These are phyloP conservation scores for Aspergillus eucalypticola DNA, from an alignment of 2,329 filamentous ascomycete genomes.

Conservation along the genomic window DNA sequence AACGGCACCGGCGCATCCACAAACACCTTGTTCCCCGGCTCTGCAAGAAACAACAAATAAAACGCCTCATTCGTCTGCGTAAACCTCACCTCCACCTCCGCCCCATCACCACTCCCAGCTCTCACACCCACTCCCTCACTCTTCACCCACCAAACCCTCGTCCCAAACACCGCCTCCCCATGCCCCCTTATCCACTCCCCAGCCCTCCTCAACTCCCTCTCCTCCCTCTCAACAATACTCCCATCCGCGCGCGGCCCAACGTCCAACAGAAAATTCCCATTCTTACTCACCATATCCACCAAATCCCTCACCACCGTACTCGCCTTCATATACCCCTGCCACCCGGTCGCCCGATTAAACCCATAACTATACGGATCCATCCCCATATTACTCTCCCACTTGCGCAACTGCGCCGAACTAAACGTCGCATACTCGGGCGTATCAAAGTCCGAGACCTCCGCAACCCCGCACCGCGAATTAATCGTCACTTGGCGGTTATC, in stretches of 20 bases:
- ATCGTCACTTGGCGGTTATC: slow-evolving; percentile 54
- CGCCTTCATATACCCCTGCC: slow-evolving; percentile 54
- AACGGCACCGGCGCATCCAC: slow-evolving; percentile 48
- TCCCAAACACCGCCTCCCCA: slow-evolving; percentile 58
- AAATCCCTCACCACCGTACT: slow-evolving; percentile 50
- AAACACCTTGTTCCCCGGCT: slow-evolving; percentile 47
- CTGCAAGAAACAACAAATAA: slow-evolving; percentile 51
- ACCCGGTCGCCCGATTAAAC: slow-evolving; percentile 58
- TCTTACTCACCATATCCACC: slow-evolving; percentile 57
- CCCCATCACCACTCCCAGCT: slow-evolving; percentile 17
- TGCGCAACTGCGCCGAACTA: slow-evolving; percentile 52
- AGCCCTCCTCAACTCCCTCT: slow-evolving; percentile 51
- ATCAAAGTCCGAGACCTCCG: slow-evolving; percentile 56
- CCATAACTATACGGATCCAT: slow-evolving; percentile 64
- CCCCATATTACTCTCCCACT: slow-evolving; percentile 62
- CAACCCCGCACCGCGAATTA: slow-evolving; percentile 59
- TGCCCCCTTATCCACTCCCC: slow-evolving; percentile 58
- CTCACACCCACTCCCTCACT: slow-evolving; percentile 37
- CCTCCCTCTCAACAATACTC: slow-evolving; percentile 53
- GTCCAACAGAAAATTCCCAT: slow-evolving; percentile 59
- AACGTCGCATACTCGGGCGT: slow-evolving; percentile 61
- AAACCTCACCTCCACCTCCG: slow-evolving; percentile 45
- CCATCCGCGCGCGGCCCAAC: slow-evolving; percentile 60
- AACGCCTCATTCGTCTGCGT: slow-evolving; percentile 56
- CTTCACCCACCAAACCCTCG: slow-evolving; percentile 56